Percentiles rank a stretch among this genome's conserved stretches.
These are phyloP conservation scores for Filobasidium floriforme DNA, from an alignment of 768 basidiomycete genomes.

Conservation along the genomic window DNA sequence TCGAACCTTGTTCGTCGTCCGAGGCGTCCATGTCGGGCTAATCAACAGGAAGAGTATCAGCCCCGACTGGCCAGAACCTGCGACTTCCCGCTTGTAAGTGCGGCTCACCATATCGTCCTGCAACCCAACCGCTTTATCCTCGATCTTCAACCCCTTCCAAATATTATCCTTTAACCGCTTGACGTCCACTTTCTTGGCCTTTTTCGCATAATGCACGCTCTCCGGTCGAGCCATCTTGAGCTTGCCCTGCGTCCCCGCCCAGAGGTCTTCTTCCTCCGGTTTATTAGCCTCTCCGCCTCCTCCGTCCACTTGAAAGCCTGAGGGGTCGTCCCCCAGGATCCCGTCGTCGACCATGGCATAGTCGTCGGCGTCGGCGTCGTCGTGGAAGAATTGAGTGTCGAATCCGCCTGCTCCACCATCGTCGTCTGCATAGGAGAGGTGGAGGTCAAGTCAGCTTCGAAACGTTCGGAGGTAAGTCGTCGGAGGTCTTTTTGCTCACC, in stretches of 20 bases:
- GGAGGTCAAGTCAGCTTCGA: neutral
- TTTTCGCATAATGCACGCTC: slow-evolving; percentile 85
- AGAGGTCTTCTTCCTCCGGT: slow-evolving; percentile 73
- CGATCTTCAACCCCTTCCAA: slow-evolving; percentile 84
- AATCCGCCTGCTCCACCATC: slow-evolving; percentile 55
- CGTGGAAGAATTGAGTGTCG: slow-evolving; percentile 91
- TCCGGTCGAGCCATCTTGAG: slow-evolving; percentile 76
- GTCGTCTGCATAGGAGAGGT: neutral
- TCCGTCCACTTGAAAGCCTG: too few species aligned
- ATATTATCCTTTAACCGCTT: slow-evolving; percentile 95
- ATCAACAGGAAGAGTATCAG: too few species aligned
- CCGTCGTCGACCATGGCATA: slow-evolving; percentile 56
- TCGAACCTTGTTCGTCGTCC: too few species aligned
- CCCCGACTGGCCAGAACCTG: too few species aligned
- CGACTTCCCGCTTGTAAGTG: too few species aligned
- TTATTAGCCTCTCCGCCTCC: slow-evolving; percentile 8
- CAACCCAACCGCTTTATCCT: slow-evolving; percentile 32
- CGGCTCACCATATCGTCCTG: slow-evolving; percentile 48
- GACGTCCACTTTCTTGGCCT: slow-evolving; percentile 93
- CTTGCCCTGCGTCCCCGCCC: slow-evolving; percentile 65
- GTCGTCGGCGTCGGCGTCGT: slow-evolving; percentile 65
- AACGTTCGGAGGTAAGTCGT: neutral
- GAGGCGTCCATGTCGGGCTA: too few species aligned
- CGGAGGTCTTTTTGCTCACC: slow-evolving; percentile 42
- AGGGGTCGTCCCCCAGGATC: slow-evolving; percentile 26